These are phyloP conservation scores for Baorangia bicolor DNA, from an alignment of 768 basidiomycete genomes.

Conservation along the genomic window DNA sequence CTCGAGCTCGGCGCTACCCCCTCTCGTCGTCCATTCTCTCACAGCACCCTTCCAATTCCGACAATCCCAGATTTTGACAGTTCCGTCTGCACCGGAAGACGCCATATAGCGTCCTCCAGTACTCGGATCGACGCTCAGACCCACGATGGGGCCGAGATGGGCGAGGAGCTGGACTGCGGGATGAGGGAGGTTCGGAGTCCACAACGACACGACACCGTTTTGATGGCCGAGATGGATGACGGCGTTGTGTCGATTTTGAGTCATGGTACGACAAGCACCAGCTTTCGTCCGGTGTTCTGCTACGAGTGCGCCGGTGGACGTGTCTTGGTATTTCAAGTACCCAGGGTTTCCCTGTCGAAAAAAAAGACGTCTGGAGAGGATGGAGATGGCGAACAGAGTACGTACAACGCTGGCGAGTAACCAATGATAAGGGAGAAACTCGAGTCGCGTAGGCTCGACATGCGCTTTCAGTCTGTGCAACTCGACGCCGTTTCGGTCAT, in stretches of 20 bases:
- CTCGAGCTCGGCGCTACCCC: conserved; percentile 65
- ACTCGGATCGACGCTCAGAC: conserved; percentile 81
- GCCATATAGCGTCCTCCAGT: conserved; percentile 89
- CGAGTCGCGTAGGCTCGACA: conserved; percentile 85
- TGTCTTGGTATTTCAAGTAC: conserved; percentile 95
- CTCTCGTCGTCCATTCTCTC: conserved; percentile 72
- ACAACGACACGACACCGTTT: conserved; percentile 93
- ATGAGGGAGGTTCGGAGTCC: conserved; percentile 93
- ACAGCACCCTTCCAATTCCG: conserved; percentile 92
- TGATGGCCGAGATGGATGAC: conserved; percentile 94
- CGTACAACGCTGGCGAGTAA: conserved; percentile 80
- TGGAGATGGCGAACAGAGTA: conserved; percentile 9
- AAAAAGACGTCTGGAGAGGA: neutral
- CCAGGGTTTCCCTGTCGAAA: conserved; percentile 78
- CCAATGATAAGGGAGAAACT: conserved; percentile 96
- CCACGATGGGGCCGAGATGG: conserved; percentile 83
- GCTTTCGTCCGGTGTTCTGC: conserved; percentile 88
- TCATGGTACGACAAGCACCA: conserved; percentile 80
- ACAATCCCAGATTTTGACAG: conserved; percentile 95
- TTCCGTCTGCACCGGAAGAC: conserved; percentile 83
- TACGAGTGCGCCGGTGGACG: conserved; percentile 85
- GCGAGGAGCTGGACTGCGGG: conserved; percentile 91
- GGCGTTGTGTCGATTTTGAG: conserved; percentile 91
- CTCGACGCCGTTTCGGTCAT: conserved; percentile 92
- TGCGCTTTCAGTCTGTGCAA: conserved; percentile 81